phyloP scores from a whole-genome alignment of 306 rosid species.

The Morella rubra region DNA sequence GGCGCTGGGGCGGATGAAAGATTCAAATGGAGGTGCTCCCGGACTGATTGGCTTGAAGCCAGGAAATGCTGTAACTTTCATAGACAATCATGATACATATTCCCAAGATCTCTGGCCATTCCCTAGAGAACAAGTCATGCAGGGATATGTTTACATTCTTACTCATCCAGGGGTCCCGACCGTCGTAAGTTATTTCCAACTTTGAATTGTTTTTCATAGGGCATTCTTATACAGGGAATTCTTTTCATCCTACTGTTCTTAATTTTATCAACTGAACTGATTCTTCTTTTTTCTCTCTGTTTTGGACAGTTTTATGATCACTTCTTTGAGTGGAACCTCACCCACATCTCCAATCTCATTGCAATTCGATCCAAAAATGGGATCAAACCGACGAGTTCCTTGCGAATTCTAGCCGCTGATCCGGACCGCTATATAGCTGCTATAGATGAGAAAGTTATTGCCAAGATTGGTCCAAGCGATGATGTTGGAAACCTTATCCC shows the following conservation, averaged over 20 bases:
- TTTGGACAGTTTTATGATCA: constrained; percentile 44
- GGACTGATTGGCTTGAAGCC: constrained; percentile 46
- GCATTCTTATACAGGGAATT: background rate
- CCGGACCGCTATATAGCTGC: constrained; percentile 35
- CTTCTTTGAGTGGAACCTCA: constrained; percentile 34
- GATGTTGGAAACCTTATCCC: constrained; percentile 32
- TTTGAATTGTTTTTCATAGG: background rate
- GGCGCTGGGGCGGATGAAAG: constrained; percentile 36
- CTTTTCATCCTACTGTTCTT: background rate
- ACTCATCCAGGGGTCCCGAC: constrained; percentile 48
- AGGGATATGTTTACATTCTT: constrained; percentile 41
- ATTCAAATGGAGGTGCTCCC: constrained; percentile 28
- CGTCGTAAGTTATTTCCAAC: constrained; percentile 20
- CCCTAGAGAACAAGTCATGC: constrained; percentile 33
- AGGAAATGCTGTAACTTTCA: constrained; percentile 40
- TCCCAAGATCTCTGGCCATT: constrained; percentile 32
- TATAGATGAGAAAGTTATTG: constrained; percentile 34
- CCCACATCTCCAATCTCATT: constrained; percentile 17
- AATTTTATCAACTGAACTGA: background rate
- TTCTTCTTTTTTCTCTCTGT: too few relatives aligned
- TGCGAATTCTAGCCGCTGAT: constrained; percentile 36
- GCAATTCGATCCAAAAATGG: constrained; percentile 37
- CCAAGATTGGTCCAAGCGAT: constrained; percentile 34
- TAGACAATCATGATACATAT: constrained; percentile 44
- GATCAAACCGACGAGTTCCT: constrained; percentile 25